Conservation (phyloP, 352 stramenopile genomes). For the Phytophthora pini region DNA sequence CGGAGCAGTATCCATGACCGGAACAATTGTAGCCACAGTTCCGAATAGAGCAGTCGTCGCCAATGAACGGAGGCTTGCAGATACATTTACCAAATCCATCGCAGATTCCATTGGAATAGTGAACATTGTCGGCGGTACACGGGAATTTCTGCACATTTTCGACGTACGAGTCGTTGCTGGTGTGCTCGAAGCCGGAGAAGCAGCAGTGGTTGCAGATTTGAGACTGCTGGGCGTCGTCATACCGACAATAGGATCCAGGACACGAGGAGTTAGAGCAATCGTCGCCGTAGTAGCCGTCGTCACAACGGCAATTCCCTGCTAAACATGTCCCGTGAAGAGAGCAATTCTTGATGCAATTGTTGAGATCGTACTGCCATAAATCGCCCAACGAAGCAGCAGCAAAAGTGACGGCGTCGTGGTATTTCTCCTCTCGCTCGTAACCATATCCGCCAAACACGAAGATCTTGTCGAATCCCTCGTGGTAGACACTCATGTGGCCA, state of each 20-base stretch:
- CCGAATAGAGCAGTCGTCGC: slow-evolving; percentile 91
- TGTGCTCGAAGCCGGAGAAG: slow-evolving; percentile 89
- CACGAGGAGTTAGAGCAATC: slow-evolving; percentile 97
- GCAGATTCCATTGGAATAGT: slow-evolving; percentile 95
- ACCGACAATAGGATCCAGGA: slow-evolving; percentile 93
- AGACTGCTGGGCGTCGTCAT: slow-evolving; percentile 82
- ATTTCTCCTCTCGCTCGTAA: slow-evolving; percentile 75
- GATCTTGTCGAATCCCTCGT: slow-evolving; percentile 64
- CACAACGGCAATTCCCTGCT: slow-evolving; percentile 93
- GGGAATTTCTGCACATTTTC: slow-evolving; percentile 92
- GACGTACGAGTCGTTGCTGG: slow-evolving; percentile 88
- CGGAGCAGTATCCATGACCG: slow-evolving; percentile 94
- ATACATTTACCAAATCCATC: slow-evolving; percentile 97
- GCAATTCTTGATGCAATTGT: slow-evolving; percentile 95
- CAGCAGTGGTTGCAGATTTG: slow-evolving; percentile 96
- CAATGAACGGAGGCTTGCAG: slow-evolving; percentile 94
- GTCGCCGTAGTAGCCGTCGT: slow-evolving; percentile 95
- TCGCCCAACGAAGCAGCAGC: slow-evolving; percentile 72
- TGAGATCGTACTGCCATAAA: slow-evolving; percentile 92
- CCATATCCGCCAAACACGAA: slow-evolving; percentile 92
- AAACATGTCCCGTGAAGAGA: slow-evolving; percentile 91
- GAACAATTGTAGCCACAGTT: slow-evolving; percentile 94
- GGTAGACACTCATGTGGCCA: slow-evolving; percentile 88
- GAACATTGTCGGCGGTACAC: slow-evolving; percentile 82
- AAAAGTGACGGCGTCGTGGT: slow-evolving; percentile 65